Conservation (phyloP, 192 early-diverging fungal species). For the Coemansia sp. region DNA sequence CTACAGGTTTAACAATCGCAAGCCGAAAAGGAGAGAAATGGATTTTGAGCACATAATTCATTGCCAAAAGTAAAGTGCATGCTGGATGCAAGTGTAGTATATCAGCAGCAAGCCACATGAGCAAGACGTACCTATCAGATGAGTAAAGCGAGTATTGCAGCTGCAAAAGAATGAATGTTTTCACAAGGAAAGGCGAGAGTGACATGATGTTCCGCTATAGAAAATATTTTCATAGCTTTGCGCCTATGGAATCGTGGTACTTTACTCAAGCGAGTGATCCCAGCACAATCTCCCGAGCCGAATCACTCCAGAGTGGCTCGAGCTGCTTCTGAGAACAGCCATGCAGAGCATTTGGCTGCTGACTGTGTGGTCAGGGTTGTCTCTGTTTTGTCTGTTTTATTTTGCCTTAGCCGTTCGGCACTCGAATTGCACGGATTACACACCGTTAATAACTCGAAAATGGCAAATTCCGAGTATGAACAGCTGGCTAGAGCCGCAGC, state of each 20-base stretch:
- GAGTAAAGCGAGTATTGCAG: not conserved
- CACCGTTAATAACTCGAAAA: not conserved
- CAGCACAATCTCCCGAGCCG: not conserved
- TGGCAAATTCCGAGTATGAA: constrained; percentile 27
- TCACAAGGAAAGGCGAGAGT: not conserved
- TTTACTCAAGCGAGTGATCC: not conserved
- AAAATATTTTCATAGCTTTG: constrained; percentile 1
- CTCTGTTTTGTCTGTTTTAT: not conserved
- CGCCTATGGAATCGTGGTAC: not conserved
- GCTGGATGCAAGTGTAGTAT: not conserved
- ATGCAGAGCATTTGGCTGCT: not conserved
- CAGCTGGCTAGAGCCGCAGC: constrained; percentile 1
- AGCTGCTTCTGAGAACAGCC: not conserved
- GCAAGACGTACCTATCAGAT: constrained; percentile 1
- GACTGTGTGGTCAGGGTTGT: not conserved
- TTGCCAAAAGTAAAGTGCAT: not conserved
- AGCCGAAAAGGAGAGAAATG: not conserved
- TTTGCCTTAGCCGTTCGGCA: constrained; percentile 3
- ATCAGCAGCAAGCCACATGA: not conserved
- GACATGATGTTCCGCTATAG: not conserved
- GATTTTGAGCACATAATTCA: not conserved
- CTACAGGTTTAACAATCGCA: not conserved
- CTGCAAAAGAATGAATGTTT: not conserved
- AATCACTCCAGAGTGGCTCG: not conserved
- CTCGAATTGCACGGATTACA: not conserved